A percentile compares a stretch with the other conserved stretches of the same genome.
Evolutionary conservation across 1,284 basidiomycete species (phyloP).

Genomic region (Heliocybe sulcata): DNA sequence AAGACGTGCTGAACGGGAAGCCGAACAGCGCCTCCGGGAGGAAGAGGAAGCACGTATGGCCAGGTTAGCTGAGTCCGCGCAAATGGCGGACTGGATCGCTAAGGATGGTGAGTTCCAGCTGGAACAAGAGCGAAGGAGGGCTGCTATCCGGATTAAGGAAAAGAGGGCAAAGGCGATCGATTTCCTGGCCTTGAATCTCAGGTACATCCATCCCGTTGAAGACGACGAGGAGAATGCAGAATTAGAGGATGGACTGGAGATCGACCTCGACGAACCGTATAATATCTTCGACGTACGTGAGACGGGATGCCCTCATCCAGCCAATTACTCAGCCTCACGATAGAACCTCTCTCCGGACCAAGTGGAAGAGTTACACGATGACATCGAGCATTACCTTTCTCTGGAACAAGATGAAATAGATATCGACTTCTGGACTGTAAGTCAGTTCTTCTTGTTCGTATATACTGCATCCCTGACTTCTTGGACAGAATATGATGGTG

Average conservation of each 20-base stretch:
- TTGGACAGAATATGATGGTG: constrained; percentile 84
- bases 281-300: constrained; percentile 87
- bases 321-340: constrained; percentile 14
- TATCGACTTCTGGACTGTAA: constrained; percentile 95
- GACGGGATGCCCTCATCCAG: not conserved
- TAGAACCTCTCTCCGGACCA: constrained; percentile 85
- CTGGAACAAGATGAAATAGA: constrained; percentile 84
- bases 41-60: constrained; percentile 90
- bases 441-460: constrained; percentile 20
- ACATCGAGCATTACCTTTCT: constrained; percentile 88
- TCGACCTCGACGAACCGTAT: constrained; percentile 97
- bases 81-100: constrained; percentile 97
- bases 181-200: constrained; percentile 88
- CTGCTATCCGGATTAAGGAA: constrained; percentile 91
- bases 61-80: constrained; percentile 85
- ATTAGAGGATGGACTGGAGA: constrained; percentile 86
- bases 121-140: constrained; percentile 87
- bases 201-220: constrained; percentile 69
- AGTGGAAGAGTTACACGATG: constrained; percentile 89
- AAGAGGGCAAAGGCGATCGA: constrained; percentile 95
- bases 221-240: constrained; percentile 60
- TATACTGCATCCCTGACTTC: constrained; percentile 5
- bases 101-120: constrained; percentile 98
- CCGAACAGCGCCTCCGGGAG: constrained; percentile 81
- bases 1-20: constrained; percentile 87